Percentiles rank a stretch among this genome's conserved stretches.
phyloP scores from a whole-genome alignment of 768 basidiomycete genomes.

The Termitomyces eurrhizus region DNA sequence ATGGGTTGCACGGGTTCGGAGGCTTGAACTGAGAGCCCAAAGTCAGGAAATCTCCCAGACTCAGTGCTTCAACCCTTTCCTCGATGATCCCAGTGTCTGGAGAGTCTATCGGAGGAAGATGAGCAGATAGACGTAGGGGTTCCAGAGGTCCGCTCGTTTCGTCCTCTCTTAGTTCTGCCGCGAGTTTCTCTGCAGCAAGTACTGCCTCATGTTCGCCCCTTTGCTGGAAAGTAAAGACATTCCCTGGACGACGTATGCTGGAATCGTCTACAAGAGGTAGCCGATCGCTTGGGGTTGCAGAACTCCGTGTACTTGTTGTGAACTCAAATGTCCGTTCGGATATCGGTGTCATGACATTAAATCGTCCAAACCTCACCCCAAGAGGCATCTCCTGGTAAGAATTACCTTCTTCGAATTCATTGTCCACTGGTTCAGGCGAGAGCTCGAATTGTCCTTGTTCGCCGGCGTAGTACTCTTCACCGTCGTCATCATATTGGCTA shows the following conservation, averaged over 20 bases:
- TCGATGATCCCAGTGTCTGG: conserved; percentile 36
- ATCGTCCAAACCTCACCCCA: conserved; percentile 73
- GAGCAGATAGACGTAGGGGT: conserved; percentile 25
- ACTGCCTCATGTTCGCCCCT: conserved; percentile 44
- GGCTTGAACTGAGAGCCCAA: conserved; percentile 64
- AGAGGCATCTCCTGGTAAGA: conserved; percentile 50
- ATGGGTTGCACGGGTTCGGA: conserved; percentile 87
- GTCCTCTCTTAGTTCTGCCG: conserved; percentile 42
- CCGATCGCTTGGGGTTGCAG: conserved; percentile 37
- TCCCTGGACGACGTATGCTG: conserved; percentile 18
- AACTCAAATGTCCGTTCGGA: conserved; percentile 92
- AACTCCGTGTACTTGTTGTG: conserved; percentile 54
- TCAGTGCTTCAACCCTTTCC: conserved; percentile 61
- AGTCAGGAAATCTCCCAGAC: conserved; percentile 60
- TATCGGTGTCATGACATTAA: conserved; percentile 97
- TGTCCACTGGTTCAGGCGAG: conserved; percentile 22
- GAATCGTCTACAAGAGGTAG: conserved; percentile 14
- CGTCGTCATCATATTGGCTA: conserved; percentile 26
- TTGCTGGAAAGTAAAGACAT: conserved; percentile 26
- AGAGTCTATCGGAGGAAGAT: conserved; percentile 20
- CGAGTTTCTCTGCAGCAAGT: conserved; percentile 48
- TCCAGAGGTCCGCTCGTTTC: conserved; percentile 27
- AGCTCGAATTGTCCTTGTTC: conserved; percentile 31
- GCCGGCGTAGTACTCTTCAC: conserved; percentile 21
- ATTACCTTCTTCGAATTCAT: conserved; percentile 35